Evolutionary conservation across 192 early-diverging fungal genomes (phyloP).

Genomic region (Martensiomyces pterosporus): DNA sequence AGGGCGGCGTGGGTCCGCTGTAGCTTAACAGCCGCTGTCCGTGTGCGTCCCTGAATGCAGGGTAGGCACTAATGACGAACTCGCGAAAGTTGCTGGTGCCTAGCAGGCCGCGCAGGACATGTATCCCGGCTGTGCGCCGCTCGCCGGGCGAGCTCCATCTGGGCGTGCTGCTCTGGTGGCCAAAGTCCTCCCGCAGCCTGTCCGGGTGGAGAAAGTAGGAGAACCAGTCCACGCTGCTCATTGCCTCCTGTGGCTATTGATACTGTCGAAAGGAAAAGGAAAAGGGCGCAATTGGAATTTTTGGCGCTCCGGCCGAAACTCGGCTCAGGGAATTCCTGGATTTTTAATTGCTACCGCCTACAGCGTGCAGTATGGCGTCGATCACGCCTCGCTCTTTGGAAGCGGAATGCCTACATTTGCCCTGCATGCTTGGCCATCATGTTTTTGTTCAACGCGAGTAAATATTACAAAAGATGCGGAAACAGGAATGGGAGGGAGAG

Average conservation of each 20-base stretch:
- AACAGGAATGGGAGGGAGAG: not conserved
- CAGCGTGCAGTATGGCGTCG: too few species aligned
- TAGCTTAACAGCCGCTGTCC: constrained; percentile 7
- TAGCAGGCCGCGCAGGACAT: constrained; percentile 28
- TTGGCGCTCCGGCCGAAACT: too few species aligned
- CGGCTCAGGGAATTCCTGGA: too few species aligned
- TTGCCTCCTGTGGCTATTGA: too few species aligned
- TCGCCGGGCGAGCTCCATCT: constrained; percentile 2
- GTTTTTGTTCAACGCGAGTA: too few species aligned
- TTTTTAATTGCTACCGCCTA: too few species aligned
- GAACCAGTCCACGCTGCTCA: constrained; percentile 34
- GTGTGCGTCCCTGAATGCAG: constrained; percentile 12
- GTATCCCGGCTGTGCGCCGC: constrained; percentile 11
- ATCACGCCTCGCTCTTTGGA: too few species aligned
- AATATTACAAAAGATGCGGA: constrained; percentile 6
- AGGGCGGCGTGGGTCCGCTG: constrained; percentile 27
- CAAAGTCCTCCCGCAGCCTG: constrained; percentile 22
- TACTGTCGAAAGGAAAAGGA: constrained; percentile 1
- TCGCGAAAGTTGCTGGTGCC: constrained; percentile 33
- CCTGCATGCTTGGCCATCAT: too few species aligned
- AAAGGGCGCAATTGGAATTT: not conserved
- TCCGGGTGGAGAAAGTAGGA: constrained; percentile 39
- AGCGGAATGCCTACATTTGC: too few species aligned
- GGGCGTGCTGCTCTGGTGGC: not conserved
- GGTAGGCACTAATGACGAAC: constrained; percentile 37